These are phyloP conservation scores for Lippia alba DNA, from an alignment of 305 asterid species.

Conservation along the genomic window DNA sequence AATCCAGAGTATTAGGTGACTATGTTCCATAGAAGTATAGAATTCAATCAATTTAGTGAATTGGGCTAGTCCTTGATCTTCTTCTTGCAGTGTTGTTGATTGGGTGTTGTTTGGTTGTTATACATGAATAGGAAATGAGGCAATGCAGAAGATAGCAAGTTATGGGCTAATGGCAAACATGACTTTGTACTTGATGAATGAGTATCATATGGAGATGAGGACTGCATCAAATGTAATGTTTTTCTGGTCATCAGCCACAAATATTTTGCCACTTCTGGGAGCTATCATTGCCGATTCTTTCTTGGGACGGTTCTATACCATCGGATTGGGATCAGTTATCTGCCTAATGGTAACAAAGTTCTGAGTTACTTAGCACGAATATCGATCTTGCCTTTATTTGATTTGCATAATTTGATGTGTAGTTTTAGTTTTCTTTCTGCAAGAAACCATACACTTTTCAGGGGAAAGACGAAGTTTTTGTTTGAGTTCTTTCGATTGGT, in stretches of 20 bases:
- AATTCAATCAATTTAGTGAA: too few species aligned
- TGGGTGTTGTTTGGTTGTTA: constrained; percentile 25
- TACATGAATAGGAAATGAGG: constrained; percentile 52
- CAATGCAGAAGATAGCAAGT: constrained; percentile 68
- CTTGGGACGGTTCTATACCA: constrained; percentile 60
- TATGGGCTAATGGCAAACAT: constrained; percentile 55
- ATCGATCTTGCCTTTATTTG: too few species aligned
- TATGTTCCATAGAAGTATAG: too few species aligned
- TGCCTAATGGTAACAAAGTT: constrained; percentile 47
- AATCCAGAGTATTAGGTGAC: too few species aligned
- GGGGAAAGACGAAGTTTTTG: not conserved
- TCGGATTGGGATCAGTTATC: constrained; percentile 61
- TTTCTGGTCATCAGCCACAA: constrained; percentile 61
- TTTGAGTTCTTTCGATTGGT: too few species aligned
- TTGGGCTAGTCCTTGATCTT: not conserved
- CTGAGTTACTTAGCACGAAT: too few species aligned
- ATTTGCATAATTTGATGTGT: not conserved
- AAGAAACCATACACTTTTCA: not conserved
- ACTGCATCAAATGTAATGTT: constrained; percentile 53
- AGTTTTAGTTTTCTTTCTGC: not conserved
- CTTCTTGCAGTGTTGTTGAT: not conserved
- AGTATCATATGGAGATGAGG: constrained; percentile 56
- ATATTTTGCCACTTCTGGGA: constrained; percentile 54
- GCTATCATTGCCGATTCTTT: constrained; percentile 69
- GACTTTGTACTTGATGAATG: constrained; percentile 59